Evolutionary conservation across 805 yeast species (phyloP).

Genomic region (Kodamaea jinghongensis): DNA sequence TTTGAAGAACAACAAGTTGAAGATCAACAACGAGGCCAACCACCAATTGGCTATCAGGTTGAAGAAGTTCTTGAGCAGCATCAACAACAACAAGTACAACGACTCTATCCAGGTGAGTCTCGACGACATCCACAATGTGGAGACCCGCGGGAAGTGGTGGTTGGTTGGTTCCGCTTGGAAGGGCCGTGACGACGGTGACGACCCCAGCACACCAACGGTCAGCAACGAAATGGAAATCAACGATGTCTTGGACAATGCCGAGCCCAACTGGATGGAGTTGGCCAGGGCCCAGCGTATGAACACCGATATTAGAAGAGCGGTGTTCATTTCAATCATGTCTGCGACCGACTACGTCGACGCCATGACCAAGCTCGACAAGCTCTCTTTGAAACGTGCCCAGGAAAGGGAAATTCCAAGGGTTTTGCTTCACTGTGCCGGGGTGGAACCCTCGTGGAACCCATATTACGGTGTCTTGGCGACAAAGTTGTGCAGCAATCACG

Average conservation of each 20-base stretch:
- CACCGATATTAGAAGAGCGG: conserved; percentile 91
- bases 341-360: conserved; percentile 92
- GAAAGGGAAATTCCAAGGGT: conserved; percentile 85
- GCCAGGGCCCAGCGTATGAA: conserved; percentile 91
- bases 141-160: conserved; percentile 97
- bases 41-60: conserved; percentile 54
- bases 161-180: conserved; percentile 97
- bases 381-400: conserved; percentile 74
- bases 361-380: conserved; percentile 72
- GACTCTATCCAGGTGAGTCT: conserved; percentile 86
- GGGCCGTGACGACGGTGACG: conserved; percentile 44
- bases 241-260: conserved; percentile 64
- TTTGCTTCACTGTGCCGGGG: conserved; percentile 77
- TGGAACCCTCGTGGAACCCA: conserved; percentile 84
- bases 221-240: conserved; percentile 45
- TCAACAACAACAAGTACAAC: conserved; percentile 42
- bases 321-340: conserved; percentile 92
- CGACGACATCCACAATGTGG: conserved; percentile 74
- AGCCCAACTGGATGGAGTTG: conserved; percentile 84
- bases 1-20: conserved; percentile 80
- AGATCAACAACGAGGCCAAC: conserved; percentile 49
- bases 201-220: conserved; percentile 9
- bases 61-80: conserved; percentile 59
- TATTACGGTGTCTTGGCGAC: conserved; percentile 80
- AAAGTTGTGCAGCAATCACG: conserved; percentile 72